Base-by-base conservation (phyloP, 2,329 filamentous ascomycete species). In the Didymella sp. region DNA sequence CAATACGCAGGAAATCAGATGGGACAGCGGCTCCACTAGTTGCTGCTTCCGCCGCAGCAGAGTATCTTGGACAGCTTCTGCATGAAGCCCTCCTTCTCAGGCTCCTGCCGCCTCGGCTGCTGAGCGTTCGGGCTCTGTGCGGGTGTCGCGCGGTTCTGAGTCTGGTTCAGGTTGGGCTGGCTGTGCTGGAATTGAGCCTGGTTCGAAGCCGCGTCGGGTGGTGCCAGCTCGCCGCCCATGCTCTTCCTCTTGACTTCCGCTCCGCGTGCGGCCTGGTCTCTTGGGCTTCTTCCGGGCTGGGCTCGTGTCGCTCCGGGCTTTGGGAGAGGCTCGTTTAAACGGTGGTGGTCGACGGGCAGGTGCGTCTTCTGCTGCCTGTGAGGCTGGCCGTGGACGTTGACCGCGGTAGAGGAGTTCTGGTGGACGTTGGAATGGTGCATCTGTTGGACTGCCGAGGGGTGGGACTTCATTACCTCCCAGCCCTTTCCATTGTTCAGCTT, bases 131-230 rank as follows among this genome's bases (percentile, higher is more conserved):
- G 72, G 50, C 67, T 74, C 44, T 71, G 66, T 44, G 65, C 66
- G 22, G 81, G 79, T 60, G 79, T 83, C 59, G 84, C 85, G 73
- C 88, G 82, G 70, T 86, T 87, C 43, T 52, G 54, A 13, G 48
- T 40, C 40, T 46, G 89, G 64, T 69, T 66, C 52, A 96, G 84
- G 77, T 96, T 95, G 76, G 92, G 91, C 73, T 90, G 91, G 81
- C 92, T 96, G 84, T 92, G 94, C 81, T 96, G 92, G 84, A 96
- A 97, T 76, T 97, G 94, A 66, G 94, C 94, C 78, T 96, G 91
- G 63, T 92, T 97, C 74, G 92, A 96, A 9, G 66, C 66, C 70
- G 90, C 91, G 74, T 93, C 89, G 68, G 92, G 91, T 64, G 93
- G 94, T 73, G 87, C 86, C 77, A 89, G 86, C 76, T 96, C 91